Evolutionary conservation across 1,284 basidiomycete species (phyloP).

Genomic region (Heterobasidion occidentale): DNA sequence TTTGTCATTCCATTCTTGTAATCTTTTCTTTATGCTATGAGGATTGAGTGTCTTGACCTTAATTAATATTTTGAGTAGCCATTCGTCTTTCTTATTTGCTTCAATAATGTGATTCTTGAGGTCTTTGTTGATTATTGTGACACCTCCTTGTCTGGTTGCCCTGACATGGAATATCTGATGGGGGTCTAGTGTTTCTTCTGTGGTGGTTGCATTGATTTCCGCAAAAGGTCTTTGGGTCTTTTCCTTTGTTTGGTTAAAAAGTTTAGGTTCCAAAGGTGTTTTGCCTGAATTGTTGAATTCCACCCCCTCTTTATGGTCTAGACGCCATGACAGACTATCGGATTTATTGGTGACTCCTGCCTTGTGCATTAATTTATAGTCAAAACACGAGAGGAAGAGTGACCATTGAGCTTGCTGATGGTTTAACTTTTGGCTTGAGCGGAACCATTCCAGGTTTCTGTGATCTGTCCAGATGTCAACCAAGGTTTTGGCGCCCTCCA

Average conservation of each 20-base stretch:
- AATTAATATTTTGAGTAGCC: neutral
- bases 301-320: conserved; percentile 23
- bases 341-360: conserved; percentile 14
- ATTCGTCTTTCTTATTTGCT: neutral
- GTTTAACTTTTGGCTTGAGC: too few relatives aligned
- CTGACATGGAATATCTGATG: neutral
- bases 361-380: neutral
- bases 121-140: neutral
- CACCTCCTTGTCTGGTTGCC: neutral
- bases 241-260: conserved; percentile 10
- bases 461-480: too few relatives aligned
- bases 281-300: neutral
- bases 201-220: too few relatives aligned
- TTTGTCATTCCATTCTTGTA: neutral
- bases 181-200: too few relatives aligned
- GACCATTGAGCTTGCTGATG: too few relatives aligned
- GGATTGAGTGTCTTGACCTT: neutral
- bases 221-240: neutral
- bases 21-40: neutral
- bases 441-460: too few relatives aligned
- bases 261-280: neutral
- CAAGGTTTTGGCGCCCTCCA: too few relatives aligned
- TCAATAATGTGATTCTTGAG: neutral
- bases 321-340: conserved; percentile 31
- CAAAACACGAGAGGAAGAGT: neutral